Evolutionary conservation across 306 rosid species (phyloP), one percentile per base, ranked within the genome.

Genomic region (Rosa lucieae): DNA sequence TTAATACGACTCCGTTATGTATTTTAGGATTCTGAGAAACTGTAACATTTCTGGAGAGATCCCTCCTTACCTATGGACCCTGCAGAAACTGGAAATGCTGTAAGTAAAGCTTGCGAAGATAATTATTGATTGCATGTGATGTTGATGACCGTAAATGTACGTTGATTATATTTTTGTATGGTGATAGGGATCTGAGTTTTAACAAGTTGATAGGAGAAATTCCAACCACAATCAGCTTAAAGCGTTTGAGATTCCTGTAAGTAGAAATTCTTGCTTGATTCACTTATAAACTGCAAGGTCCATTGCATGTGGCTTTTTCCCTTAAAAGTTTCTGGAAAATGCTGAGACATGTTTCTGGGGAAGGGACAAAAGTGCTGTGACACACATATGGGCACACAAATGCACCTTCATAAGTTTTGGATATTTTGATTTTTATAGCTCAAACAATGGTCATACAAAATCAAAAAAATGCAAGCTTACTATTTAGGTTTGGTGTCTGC

Each of bases 141-240:
- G 21, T 62, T 49, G 48, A 63, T 62, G 75, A 47, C 13, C 62
- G 2, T 26, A 79, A 75, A 73, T 74, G 72, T 59, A 68, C 70
- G 56, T 62, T 75, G 32, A 56, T 80, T 69, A 58, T 70, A 21
- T n/a, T 43, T 32, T 46, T 72, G 26, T 26, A 80, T 73, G 71
- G n/a, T 79, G 74, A 47, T 48, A 94, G 99, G 86, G 99, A 94
- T 85, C 85, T 92, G 79, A 91, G 97, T 87, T 94, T 92, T 83
- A 94, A 94, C 80, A 84, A 89, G 61, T 80, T 94, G 84, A 87
- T 82, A 29, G 99, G 99, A 84, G 78, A 88, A 87, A 80, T 94
- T 87, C 97, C 97, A 39, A 70, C 68, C 0, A 61, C 82, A 53
- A 2, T 18, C 53, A 85, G 52, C 70, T 84, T 73, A 47, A 77